Evolutionary conservation across 2,329 filamentous ascomycete genomes (phyloP).

Genomic region (Colletotrichum tropicicola): DNA sequence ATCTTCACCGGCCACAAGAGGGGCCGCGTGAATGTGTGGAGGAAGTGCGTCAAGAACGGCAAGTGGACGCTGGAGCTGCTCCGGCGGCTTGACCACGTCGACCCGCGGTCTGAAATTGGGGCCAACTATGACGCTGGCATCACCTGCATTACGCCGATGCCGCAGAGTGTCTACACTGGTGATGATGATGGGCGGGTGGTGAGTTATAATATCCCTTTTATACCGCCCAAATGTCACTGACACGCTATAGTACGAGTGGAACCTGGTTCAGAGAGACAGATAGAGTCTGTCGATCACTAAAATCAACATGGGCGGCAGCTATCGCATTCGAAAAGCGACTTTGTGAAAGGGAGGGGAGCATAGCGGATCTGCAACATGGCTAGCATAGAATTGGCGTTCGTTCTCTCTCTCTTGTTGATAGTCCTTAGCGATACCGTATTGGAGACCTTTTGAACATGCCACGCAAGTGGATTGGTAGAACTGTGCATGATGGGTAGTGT

Average conservation of each 20-base stretch:
- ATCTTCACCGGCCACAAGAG: constrained; percentile 89
- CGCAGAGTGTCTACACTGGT: constrained; percentile 87
- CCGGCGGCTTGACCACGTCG: constrained; percentile 82
- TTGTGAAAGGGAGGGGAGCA: constrained; percentile 31
- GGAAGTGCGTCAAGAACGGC: constrained; percentile 64
- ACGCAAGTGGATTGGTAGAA: neutral
- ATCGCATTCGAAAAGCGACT: constrained; percentile 12
- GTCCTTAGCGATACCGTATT: neutral
- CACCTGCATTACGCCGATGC: constrained; percentile 86
- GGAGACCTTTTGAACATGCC: neutral
- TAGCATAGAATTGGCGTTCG: constrained; percentile 26
- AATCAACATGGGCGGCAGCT: neutral
- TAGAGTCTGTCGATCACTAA: constrained; percentile 47
- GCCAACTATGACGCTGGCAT: constrained; percentile 74
- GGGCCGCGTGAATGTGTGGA: constrained; percentile 85
- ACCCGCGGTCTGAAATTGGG: constrained; percentile 69
- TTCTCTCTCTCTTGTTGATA: neutral
- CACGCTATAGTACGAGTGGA: constrained; percentile 68
- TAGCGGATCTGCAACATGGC: constrained; percentile 19
- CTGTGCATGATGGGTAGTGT: constrained; percentile 21
- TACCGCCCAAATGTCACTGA: neutral
- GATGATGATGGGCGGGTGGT: constrained; percentile 94
- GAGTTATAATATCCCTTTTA: constrained; percentile 34
- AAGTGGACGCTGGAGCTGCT: constrained; percentile 82
- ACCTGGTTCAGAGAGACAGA: constrained; percentile 64